Base-by-base conservation (phyloP, 2,329 filamentous ascomycete genomes). In the Grosmannia clavigera region DNA sequence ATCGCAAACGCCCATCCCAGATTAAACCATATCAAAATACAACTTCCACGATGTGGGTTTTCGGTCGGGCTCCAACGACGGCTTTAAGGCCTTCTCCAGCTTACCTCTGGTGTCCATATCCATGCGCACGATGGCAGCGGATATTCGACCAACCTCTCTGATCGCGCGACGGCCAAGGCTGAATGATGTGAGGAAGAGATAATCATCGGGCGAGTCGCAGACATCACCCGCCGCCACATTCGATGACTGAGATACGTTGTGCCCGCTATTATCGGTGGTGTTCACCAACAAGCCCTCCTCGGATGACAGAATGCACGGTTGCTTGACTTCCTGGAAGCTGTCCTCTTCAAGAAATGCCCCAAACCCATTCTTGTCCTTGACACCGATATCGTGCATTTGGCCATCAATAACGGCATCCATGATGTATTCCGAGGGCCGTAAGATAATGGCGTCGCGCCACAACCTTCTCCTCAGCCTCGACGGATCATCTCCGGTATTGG, bases 131-230 rank as follows among this genome's bases (percentile, higher is more conserved):
- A 64, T 12, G 1, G 58, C 60, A 0, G 64, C 63, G 1, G 54
- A 33, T 55, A 59, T 53, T 14, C 61, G 60, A 19, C 63, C 64
- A 6, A 65, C 5, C 27, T 62, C 60, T 5, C 64, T 59, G 4
- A 75, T 73, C 19, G 71, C 75, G 27, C 69, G 67, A 48, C 64
- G 63, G 16, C 71, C 71, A 4, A 82, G 68, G 0, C 72, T 77
- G 51, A 81, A 81, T 0, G 73, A 70, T 56, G 79, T 78, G 67
- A 76, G 78, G 67, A 81, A 83, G 2, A 84, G 69, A 61, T 80
- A 77, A 14, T 76, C 70, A 16, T 76, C 69, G 1, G 76, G 76
- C 3, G 68, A 66, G 2, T 73, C 68, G 65, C 81, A 83, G 6
- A 61, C 50, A 5, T 64, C 50, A 35, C 61, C 67, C 2, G 63